Evolutionary conservation across 2,329 filamentous ascomycete genomes (phyloP), one percentile per base, ranked within the genome.

Genomic region (Trematosphaeria pertusa): DNA sequence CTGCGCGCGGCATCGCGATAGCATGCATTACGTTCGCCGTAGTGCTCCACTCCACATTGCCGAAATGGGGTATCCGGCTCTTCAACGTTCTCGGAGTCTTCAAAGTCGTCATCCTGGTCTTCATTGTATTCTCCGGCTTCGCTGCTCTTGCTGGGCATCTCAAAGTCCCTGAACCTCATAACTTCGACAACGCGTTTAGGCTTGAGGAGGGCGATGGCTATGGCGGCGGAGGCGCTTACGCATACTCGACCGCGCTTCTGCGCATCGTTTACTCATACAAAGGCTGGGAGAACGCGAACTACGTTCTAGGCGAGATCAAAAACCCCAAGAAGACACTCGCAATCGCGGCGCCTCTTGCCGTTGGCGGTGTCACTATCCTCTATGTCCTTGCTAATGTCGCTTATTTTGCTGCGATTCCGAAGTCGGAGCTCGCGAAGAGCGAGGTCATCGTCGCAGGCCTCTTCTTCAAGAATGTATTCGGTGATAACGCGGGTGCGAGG

Each of bases 341-440:
- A 1, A 71, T 84, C 39, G 83, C 82, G 0, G 82, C 81, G 0
- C 83, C 83, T 0, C 61, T 86, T 0, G 84, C 83, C 2, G 75
- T 86, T 3, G 81, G 78, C 2, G 78, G 77, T 5, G 82, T 83
- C 4, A 84, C 82, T 0, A 74, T 84, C 2, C 75, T 86, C 0
- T 87, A 87, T 58, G 73, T 87, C 10, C 75, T 87, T 7, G 83
- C 83, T 37, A 87, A 87, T 55, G 78, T 87, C 1, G 83, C 84
- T 1, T 87, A 87, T 69, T 87, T 87, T 49, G 80, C 84, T 0
- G 84, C 83, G 0, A 82, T 86, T 10, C 77, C 81, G 2, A 85
- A 84, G 55, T 66, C 74, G 1, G 80, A 85, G 2, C 71, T 87
- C 4, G 81, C 81, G 5, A 76, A 73, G 3, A 82, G 81, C 0